Evolutionary conservation across 1,284 basidiomycete species (phyloP).

Genomic region (Heterobasidion annosum): DNA sequence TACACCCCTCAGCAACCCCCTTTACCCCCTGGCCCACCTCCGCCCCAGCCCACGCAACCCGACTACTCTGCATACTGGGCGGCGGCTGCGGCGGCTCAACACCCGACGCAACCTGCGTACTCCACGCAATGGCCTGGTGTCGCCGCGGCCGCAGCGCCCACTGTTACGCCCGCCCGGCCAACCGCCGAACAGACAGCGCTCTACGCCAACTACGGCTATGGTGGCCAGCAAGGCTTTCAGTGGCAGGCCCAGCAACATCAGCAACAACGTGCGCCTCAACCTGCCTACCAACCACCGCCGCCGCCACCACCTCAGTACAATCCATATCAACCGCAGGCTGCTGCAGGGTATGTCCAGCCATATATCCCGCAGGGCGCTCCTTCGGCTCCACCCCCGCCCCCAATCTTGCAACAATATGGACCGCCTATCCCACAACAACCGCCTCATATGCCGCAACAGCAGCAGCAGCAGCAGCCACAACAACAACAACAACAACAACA

Average conservation of each 20-base stretch:
- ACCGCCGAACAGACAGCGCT: constrained; percentile 66
- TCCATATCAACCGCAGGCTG: constrained; percentile 67
- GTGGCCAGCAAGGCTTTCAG: constrained; percentile 49
- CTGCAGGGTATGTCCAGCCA: constrained; percentile 43
- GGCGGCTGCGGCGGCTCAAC: constrained; percentile 41
- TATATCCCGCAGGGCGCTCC: constrained; percentile 55
- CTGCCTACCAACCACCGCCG: constrained; percentile 43
- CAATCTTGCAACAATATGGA: constrained; percentile 20
- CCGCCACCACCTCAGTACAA: constrained; percentile 54
- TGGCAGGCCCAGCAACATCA: constrained; percentile 57
- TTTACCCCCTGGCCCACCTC: constrained; percentile 70
- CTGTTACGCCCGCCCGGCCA: constrained; percentile 33
- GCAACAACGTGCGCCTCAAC: constrained; percentile 35
- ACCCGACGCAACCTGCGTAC: constrained; percentile 35
- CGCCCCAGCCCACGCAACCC: constrained; percentile 53
- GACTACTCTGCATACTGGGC: constrained; percentile 76
- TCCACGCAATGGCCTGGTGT: constrained; percentile 57
- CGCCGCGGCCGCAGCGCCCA: constrained; percentile 34
- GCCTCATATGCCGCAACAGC: constrained; percentile 19
- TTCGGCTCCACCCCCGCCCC: constrained; percentile 29
- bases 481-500: constrained; percentile 15
- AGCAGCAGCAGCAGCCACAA: constrained; percentile 18
- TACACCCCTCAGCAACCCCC: constrained; percentile 67
- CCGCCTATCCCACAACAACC: constrained; percentile 12
- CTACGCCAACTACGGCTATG: constrained; percentile 81